These are phyloP conservation scores for Leishmania arabica DNA, from an alignment of 208 protist species.

Conservation along the genomic window DNA sequence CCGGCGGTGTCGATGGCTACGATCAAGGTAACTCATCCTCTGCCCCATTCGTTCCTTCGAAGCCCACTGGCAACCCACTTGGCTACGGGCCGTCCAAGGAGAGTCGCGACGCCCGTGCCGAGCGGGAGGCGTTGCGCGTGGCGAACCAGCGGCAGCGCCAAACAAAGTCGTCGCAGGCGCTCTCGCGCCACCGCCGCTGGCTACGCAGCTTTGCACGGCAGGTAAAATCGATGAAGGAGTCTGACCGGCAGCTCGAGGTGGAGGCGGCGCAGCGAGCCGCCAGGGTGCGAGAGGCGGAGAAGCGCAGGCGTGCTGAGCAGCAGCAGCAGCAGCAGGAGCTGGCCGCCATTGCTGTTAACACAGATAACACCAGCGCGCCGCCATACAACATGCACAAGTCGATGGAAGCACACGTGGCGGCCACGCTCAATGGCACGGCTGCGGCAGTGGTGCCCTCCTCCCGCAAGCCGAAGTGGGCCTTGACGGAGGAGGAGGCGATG, in stretches of 20 bases:
- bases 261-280: conserved; percentile 58
- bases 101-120: conserved; percentile 40
- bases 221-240: conserved; percentile 82
- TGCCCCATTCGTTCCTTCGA: conserved; percentile 61
- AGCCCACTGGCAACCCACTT: conserved; percentile 48
- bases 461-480: conserved; percentile 90
- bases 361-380: neutral
- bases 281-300: conserved; percentile 38
- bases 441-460: conserved; percentile 2
- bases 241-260: conserved; percentile 67
- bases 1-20: neutral
- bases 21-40: conserved; percentile 1
- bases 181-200: conserved; percentile 84
- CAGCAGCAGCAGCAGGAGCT: conserved; percentile 17
- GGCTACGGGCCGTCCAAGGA: conserved; percentile 77
- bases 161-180: conserved; percentile 47
- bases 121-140: conserved; percentile 42
- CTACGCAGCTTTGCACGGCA: conserved; percentile 80
- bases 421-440: conserved; percentile 7
- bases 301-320: conserved; percentile 27
- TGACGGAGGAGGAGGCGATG: conserved; percentile 91
- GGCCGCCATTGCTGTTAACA: neutral
- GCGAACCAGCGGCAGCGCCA: conserved; percentile 58
- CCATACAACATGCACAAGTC: conserved; percentile 42
- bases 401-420: conserved; percentile 25